phyloP scores from a whole-genome alignment of 2,329 filamentous ascomycete genomes.

The Alternaria sp. region DNA sequence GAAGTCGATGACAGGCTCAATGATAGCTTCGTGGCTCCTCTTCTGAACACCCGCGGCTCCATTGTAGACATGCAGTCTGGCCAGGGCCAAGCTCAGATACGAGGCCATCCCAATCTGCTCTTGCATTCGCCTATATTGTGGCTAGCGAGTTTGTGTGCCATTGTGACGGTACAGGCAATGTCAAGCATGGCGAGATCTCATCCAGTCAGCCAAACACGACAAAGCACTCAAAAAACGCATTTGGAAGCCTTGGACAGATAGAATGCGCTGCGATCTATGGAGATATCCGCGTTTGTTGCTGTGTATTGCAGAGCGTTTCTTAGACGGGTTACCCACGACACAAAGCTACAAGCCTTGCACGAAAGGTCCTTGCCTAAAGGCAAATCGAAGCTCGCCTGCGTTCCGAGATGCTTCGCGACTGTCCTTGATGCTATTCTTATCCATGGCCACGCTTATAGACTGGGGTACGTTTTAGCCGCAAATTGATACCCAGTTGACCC shows the following conservation, averaged over 20 bases:
- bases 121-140: slow-evolving; percentile 16
- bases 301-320: not conserved
- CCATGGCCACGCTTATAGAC: slow-evolving; percentile 9
- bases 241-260: not conserved
- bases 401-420: slow-evolving; percentile 6
- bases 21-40: not conserved
- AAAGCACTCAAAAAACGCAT: not conserved
- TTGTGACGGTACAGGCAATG: not conserved
- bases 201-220: not conserved
- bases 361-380: not conserved
- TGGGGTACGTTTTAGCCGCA: slow-evolving; percentile 34
- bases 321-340: not conserved
- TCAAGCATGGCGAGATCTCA: not conserved
- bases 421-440: slow-evolving; percentile 32
- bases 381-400: slow-evolving; percentile 2
- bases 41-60: slow-evolving; percentile 1
- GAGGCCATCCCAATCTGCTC: slow-evolving; percentile 13
- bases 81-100: slow-evolving; percentile 15
- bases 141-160: slow-evolving; percentile 4
- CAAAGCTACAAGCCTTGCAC: not conserved
- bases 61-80: slow-evolving; percentile 5
- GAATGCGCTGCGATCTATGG: not conserved
- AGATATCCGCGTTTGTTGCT: not conserved
- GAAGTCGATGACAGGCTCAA: not conserved
- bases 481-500: slow-evolving; percentile 25